phyloP scores from a whole-genome alignment of 1,139 yeast species.

The Diutina siamensis region DNA sequence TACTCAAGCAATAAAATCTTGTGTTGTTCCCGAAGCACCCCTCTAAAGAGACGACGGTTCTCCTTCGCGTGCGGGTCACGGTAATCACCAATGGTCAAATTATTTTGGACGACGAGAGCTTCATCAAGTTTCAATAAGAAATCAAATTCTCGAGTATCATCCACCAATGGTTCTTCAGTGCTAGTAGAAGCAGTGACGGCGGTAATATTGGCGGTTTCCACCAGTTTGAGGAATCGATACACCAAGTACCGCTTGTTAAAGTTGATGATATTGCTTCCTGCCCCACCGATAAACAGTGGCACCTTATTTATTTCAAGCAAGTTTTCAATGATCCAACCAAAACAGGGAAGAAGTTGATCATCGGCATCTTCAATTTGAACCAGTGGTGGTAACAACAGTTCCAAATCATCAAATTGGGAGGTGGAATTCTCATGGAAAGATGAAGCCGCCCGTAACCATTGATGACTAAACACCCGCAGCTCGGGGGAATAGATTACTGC shows the following conservation, averaged over 20 bases:
- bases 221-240: conserved; percentile 30
- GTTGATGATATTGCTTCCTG: conserved; percentile 16
- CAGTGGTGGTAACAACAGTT: conserved; percentile 24
- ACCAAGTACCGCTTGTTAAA: conserved; percentile 34
- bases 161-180: conserved; percentile 18
- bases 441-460: conserved; percentile 52
- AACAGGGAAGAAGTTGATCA: conserved; percentile 53
- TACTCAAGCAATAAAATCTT: conserved; percentile 23
- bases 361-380: conserved; percentile 18
- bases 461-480: conserved; percentile 51
- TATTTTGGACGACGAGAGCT: conserved; percentile 15
- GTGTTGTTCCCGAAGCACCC: conserved; percentile 25
- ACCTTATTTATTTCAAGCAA: conserved; percentile 26
- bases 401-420: conserved; percentile 18
- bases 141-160: conserved; percentile 34
- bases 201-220: conserved; percentile 12
- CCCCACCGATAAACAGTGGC: conserved; percentile 20
- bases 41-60: conserved; percentile 13
- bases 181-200: conserved; percentile 19
- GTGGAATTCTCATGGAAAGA: conserved; percentile 14
- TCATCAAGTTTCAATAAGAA: conserved; percentile 34
- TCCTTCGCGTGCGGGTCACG: background rate
- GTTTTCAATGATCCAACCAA: conserved; percentile 52
- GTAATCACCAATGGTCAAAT: background rate
- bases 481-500: conserved; percentile 76